Percentiles rank a stretch among this genome's conserved stretches.
Conservation (phyloP, 768 basidiomycete genomes). For the Mycena crocata region DNA sequence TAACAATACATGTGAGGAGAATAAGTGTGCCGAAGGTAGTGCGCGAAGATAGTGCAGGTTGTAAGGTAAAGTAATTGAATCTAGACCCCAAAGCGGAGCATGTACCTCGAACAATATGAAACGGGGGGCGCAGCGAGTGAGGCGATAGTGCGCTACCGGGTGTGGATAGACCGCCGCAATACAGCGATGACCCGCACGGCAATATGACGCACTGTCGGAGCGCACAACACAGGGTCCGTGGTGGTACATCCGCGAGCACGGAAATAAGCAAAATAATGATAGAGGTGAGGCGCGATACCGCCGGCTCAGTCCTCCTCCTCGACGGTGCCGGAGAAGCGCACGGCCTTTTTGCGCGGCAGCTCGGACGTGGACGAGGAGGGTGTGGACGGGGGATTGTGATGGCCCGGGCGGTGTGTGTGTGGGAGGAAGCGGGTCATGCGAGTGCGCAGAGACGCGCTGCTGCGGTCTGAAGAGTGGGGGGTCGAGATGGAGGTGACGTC, state of each 20-base stretch:
- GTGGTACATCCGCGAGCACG: conserved; percentile 20
- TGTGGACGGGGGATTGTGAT: conserved; percentile 39
- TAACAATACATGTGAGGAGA: too few relatives aligned
- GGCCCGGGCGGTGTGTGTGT: conserved; percentile 55
- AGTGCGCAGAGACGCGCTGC: conserved; percentile 26
- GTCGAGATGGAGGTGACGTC: conserved; percentile 32
- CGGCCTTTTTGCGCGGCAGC: conserved; percentile 33
- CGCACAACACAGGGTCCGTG: too few relatives aligned
- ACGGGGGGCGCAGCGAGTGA: too few relatives aligned
- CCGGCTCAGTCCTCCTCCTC: conserved; percentile 25
- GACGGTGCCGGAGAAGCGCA: conserved; percentile 32
- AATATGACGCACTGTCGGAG: too few relatives aligned
- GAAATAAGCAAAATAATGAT: conserved; percentile 33
- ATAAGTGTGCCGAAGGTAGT: too few relatives aligned
- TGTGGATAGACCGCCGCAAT: too few relatives aligned
- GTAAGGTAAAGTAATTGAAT: too few relatives aligned
- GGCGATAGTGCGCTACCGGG: too few relatives aligned
- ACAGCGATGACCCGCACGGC: too few relatives aligned
- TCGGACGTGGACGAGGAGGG: conserved; percentile 29
- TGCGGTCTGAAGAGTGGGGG: conserved; percentile 31
- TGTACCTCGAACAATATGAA: too few relatives aligned
- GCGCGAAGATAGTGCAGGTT: too few relatives aligned
- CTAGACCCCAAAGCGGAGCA: too few relatives aligned
- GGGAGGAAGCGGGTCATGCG: conserved; percentile 53
- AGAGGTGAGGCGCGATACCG: not conserved